Base-by-base conservation (phyloP, 495 filamentous ascomycete species). In the Hypomontagnella monticulosa region DNA sequence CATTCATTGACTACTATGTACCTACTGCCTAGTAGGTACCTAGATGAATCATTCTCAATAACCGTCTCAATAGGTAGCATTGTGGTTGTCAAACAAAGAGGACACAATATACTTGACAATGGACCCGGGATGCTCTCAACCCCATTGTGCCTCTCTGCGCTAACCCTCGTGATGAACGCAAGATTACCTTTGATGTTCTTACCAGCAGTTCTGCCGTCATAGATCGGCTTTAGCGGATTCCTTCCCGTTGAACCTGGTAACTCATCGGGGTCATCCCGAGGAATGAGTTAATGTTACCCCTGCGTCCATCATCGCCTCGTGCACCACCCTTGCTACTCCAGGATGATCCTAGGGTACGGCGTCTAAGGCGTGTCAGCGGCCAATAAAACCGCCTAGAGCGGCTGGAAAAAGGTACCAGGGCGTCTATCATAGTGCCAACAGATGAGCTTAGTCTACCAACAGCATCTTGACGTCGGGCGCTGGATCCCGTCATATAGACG, bases 211-310 rank as follows among this genome's bases (percentile, higher is more conserved):
- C 15, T 51, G 43, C 54, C 59, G 54, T 68, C 50, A 68, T 68
- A 63, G 58, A 63, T 63, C 65, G 55, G 59, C 50, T 32, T 52
- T 18, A 69, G 44, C 44, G 66, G 60, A 52, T 60, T 56, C 49
- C 60, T 69, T 69, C 65, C 59, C 65, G 60, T 53, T 44, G 32
- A 64, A 52, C 66, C 51, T 27, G 60, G 47, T 59, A 42, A 32
- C 33, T 15, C 37, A 27, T 27, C 23, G 23, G 23, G 23, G 23
- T 6, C 27, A 44, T 47, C 57, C 54, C 42, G 52, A 60, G 48
- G n/a, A 57, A 61, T 27, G 19, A 47, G 44, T 10, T 56, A 36
- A n/a, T 37, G 47, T 33, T 47, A 57, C 33, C 60, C 66, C 56
- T 64, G 66, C 56, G 42, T 56, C 41, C 48, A 18, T 54, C 59